Percentiles rank a stretch among this genome's conserved stretches.
Evolutionary conservation across 768 basidiomycete genomes (phyloP).

Genomic region (Leucosporidium creatinivorum): DNA sequence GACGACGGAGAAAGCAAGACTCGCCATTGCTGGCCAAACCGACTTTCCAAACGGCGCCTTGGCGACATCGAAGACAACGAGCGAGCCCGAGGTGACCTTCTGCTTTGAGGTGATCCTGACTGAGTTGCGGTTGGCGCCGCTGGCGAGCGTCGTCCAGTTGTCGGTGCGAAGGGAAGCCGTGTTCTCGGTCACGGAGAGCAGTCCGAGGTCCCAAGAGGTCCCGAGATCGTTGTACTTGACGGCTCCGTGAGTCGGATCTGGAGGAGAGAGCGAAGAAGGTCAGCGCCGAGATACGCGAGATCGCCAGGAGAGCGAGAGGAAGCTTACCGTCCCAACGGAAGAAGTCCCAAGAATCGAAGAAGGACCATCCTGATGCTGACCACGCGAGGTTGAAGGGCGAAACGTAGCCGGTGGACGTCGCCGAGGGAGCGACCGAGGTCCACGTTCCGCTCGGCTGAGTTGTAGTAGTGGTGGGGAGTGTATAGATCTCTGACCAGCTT

Average conservation of each 20-base stretch:
- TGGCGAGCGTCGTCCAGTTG: constrained; percentile 29
- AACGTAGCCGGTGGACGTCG: not conserved
- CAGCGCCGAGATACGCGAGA: not conserved
- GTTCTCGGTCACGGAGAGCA: constrained; percentile 51
- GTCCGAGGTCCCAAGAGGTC: constrained; percentile 46
- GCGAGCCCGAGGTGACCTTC: constrained; percentile 17
- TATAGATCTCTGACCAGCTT: too few species aligned
- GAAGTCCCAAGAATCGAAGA: constrained; percentile 60
- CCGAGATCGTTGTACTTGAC: constrained; percentile 54
- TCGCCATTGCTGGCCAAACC: constrained; percentile 20
- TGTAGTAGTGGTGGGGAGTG: too few species aligned
- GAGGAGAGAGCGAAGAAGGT: not conserved
- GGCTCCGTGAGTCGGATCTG: constrained; percentile 43
- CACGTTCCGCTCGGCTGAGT: not conserved
- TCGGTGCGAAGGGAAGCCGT: constrained; percentile 24
- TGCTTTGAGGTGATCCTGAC: constrained; percentile 35
- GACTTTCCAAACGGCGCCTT: constrained; percentile 51
- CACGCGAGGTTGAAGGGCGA: not conserved
- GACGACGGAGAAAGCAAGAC: not conserved
- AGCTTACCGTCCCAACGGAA: constrained; percentile 44
- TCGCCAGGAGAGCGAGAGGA: not conserved
- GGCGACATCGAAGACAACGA: constrained; percentile 34
- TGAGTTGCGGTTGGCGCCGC: constrained; percentile 33
- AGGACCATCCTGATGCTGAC: constrained; percentile 1
- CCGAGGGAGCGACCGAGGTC: not conserved